phyloP scores from a whole-genome alignment of 2,329 filamentous ascomycete genomes.

The Colletotrichum sp. region DNA sequence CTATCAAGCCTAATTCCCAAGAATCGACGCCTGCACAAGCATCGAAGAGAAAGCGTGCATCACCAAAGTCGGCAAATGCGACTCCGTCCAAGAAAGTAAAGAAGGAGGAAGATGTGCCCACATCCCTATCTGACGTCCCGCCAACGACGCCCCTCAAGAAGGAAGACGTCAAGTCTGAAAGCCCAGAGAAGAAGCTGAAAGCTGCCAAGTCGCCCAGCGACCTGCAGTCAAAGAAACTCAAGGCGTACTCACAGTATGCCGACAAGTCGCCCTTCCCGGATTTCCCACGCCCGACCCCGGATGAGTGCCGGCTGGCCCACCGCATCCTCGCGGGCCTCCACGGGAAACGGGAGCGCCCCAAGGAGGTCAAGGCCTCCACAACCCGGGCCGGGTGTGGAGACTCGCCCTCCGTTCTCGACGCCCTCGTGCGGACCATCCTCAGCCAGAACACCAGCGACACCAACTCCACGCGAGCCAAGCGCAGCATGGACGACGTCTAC shows the following conservation, averaged over 20 bases:
- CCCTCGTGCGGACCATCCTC: constrained; percentile 55
- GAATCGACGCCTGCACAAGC: not conserved
- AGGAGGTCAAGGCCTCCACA: constrained; percentile 63
- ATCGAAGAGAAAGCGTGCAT: constrained; percentile 12
- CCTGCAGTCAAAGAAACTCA: constrained; percentile 47
- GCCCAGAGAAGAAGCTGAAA: not conserved
- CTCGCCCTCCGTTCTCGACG: constrained; percentile 55
- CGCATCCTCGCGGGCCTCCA: constrained; percentile 67
- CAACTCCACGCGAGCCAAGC: constrained; percentile 65
- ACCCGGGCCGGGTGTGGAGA: constrained; percentile 66
- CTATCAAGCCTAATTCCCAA: too few relatives aligned
- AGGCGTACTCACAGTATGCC: constrained; percentile 43
- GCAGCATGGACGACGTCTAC: constrained; percentile 48
- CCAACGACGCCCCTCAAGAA: constrained; percentile 3
- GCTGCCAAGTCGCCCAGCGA: constrained; percentile 17
- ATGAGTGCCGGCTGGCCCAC: constrained; percentile 73
- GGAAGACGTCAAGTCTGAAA: constrained; percentile 9
- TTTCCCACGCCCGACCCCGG: constrained; percentile 66
- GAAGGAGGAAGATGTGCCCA: constrained; percentile 14
- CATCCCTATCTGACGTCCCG: not conserved
- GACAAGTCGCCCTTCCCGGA: constrained; percentile 67
- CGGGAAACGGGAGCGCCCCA: constrained; percentile 66
- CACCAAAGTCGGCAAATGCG: not conserved
- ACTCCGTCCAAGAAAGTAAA: constrained; percentile 19
- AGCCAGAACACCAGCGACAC: constrained; percentile 56